A percentile compares a stretch with the other conserved stretches of the same genome.
Conservation (phyloP, 139 green algal genomes). For the Klebsormidium nitens region DNA sequence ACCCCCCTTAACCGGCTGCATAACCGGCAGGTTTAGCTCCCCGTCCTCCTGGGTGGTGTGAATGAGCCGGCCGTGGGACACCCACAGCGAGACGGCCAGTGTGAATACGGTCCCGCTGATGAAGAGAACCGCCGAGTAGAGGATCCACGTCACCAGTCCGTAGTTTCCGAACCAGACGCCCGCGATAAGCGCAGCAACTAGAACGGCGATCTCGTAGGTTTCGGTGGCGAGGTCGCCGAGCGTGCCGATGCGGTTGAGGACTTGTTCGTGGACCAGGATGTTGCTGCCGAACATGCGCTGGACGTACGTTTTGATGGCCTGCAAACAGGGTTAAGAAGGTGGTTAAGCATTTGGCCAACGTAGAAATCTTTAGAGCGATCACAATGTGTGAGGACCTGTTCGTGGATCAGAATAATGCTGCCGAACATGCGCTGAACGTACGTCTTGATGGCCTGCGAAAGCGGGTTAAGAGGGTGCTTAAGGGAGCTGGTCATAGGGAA, state of each 20-base stretch:
- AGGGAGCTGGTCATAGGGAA: not conserved
- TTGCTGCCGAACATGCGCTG: constrained; percentile 1
- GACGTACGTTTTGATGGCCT: not conserved
- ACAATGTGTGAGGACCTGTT: constrained; percentile 4
- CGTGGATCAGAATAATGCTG: not conserved
- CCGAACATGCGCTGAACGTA: constrained; percentile 7
- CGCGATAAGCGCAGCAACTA: not conserved
- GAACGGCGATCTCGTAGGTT: not conserved
- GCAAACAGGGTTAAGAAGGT: not conserved
- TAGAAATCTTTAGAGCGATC: no score
- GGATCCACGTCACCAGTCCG: not conserved
- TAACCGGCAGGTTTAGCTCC: no score
- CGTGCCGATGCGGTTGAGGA: constrained; percentile 6
- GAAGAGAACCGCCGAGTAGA: constrained; percentile 1
- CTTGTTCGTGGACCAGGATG: constrained; percentile 3
- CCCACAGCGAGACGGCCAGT: no score
- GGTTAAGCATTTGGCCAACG: not conserved
- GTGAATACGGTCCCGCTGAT: no score
- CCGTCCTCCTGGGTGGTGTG: no score
- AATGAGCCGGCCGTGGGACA: no score
- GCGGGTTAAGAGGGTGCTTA: not conserved
- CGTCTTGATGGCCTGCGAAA: not conserved
- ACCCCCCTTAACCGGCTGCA: not conserved
- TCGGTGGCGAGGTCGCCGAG: constrained; percentile 1
- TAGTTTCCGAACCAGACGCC: not conserved